Evolutionary conservation across 345 rosid species (phyloP), one percentile per base, ranked within the genome.

Genomic region (Dovyalis caffra): DNA sequence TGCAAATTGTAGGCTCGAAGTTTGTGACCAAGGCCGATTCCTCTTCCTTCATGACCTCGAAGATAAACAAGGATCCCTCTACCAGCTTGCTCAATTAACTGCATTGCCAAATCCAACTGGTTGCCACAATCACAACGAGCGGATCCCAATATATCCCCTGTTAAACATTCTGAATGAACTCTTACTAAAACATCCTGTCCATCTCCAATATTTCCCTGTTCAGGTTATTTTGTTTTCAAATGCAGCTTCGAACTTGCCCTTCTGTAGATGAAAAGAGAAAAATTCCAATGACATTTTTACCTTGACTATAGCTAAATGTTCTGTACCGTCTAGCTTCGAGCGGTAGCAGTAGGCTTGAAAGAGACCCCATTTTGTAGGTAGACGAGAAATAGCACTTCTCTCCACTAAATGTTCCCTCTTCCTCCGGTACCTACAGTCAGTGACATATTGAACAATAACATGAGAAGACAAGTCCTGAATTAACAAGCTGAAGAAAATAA

Each of bases 11-110:
- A 92, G 64, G 97, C 96, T 56, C 80, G 81, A 18, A 92, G 93
- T 70, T 94, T 94, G 82, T 92, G 98, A 37, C 96, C 96, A 25
- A 90, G 90, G 40, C 97, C 97, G 3, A 94, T 94, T 53, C 97
- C 98, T 85, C 97, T 86, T 68, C 98, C 98, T 85, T 92, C 94
- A 31, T 92, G 98, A 26, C 97, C 98, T 76, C 97, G 85, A 45
- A 92, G 97, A 79, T 94, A 94, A 68, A 94, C 82, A 9, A 94
- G 78, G 0, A 79, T 96, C 29, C 98, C 98, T 82, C 88, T 77
- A 16, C 96, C 93, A 1, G 86, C 87, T 75, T 90, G 66, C 77
- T 92, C 93, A 3, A 92, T 89, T 29, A 90, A 26, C 43, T 86
- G 82, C 97, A 94, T 94, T 10, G 98, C 92, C 78, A 92, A 74